Evolutionary conservation across 1,284 basidiomycete genomes (phyloP), one percentile per base, ranked within the genome.

Genomic region (Heterobasidion irregulare): DNA sequence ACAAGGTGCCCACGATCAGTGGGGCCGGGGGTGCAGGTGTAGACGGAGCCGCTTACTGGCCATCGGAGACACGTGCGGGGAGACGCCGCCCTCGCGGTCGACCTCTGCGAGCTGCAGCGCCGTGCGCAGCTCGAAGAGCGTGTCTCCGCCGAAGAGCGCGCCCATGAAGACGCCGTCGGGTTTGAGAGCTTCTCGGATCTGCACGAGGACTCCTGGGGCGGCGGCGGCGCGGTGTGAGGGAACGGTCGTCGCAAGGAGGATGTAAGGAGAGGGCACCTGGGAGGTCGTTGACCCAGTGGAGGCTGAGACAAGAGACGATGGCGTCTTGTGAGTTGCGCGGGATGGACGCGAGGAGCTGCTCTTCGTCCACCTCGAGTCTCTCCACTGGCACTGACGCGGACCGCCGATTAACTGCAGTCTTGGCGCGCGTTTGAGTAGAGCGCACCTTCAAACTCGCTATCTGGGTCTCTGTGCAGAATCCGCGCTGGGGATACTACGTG

Each of bases 281-380:
- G 12, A 99, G 80, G 71, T 99, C 97, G 64, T 99, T 99, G 8
- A 98, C 86, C 97, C 97, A 99, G 65, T 99, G 97, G 53, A 99
- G 75, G 56, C 87, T 89, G 2, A 97, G 79, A 64, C 91, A 94
- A 13, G 92, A 95, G 35, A 98, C 86, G 48, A 99, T 83, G 44
- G 92, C 93, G 67, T 99, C 96, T 66, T 96, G 86, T 18, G 89
- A 90, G 57, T 89, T 82, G 6, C 75, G 80, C 12, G 78, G 76
- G 32, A 98, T 75, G 18, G 70, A 67, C 56, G 79, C 69, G 2
- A 92, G 75, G 0, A 94, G 69, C 45, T 77, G 73, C 69, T 95
- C 92, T 67, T 94, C 92, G 62, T 94, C 91, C 50, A 78, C 83
- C 57, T 84, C 80, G 53, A 87, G 74, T 46, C 92, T 77, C 63